Conservation (phyloP, 2,329 filamentous ascomycete species). For the Cladosporium velox region DNA sequence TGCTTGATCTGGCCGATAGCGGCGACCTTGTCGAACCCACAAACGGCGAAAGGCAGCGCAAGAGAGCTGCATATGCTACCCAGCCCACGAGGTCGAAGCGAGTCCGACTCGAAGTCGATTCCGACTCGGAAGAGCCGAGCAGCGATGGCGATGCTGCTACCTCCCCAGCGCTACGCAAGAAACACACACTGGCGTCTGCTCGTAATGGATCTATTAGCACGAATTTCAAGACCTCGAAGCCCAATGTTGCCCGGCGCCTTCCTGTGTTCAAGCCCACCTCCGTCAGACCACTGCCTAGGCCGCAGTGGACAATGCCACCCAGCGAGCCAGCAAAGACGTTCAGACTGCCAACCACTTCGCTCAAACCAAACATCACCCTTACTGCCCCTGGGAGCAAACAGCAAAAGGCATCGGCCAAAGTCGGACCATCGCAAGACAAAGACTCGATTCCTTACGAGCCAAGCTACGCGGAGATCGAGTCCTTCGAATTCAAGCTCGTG, state of each 20-base stretch:
- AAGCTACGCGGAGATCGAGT: background rate
- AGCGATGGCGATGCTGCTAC: background rate
- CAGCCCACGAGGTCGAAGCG: background rate
- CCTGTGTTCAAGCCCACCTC: background rate
- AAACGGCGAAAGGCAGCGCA: background rate
- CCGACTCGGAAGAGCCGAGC: background rate
- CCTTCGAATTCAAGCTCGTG: constrained; percentile 18
- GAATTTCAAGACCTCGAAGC: background rate
- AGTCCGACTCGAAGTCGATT: background rate
- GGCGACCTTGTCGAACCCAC: background rate
- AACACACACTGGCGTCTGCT: background rate
- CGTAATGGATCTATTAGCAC: background rate
- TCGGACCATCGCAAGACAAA: background rate
- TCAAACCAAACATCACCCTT: too few relatives aligned
- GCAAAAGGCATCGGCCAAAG: background rate
- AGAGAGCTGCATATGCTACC: background rate
- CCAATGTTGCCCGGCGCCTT: background rate
- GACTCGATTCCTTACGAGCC: background rate
- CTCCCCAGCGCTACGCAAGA: too few relatives aligned
- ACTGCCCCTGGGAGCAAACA: too few relatives aligned
- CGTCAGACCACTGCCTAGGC: background rate
- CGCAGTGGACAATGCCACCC: background rate
- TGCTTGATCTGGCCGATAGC: background rate
- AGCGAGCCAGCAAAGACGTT: background rate
- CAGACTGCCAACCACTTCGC: too few relatives aligned